Percentiles rank a stretch among this genome's conserved stretches.
phyloP scores from a whole-genome alignment of 495 filamentous ascomycete species.

The Clohesyomyces aquaticus region DNA sequence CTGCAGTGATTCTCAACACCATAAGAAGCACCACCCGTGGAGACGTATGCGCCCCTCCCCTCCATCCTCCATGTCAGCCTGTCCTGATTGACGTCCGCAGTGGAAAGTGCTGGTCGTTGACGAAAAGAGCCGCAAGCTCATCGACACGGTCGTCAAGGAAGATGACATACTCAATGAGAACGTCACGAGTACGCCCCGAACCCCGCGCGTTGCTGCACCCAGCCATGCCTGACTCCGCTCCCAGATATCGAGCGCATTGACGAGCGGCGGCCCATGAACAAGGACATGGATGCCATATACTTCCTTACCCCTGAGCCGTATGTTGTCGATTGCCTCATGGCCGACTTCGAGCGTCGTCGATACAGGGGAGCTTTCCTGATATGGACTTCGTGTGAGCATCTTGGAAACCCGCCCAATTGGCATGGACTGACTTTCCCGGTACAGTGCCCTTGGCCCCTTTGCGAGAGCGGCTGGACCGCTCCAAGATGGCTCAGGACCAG shows the following conservation, averaged over 20 bases:
- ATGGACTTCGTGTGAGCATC: slow-evolving; percentile 75
- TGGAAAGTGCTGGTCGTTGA: slow-evolving; percentile 97
- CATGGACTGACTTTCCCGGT: slow-evolving; percentile 8
- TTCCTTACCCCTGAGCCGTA: slow-evolving; percentile 80
- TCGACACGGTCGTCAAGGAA: slow-evolving; percentile 86
- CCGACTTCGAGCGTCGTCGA: slow-evolving; percentile 80
- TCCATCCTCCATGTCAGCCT: slow-evolving; percentile 17
- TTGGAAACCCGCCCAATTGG: neutral
- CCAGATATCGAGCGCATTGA: slow-evolving; percentile 92
- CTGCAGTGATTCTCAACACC: slow-evolving; percentile 61
- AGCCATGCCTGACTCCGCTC: slow-evolving; percentile 5
- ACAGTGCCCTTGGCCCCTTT: slow-evolving; percentile 60
- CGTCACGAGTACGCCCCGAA: slow-evolving; percentile 72
- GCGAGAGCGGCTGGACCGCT: slow-evolving; percentile 61
- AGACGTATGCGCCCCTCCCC: slow-evolving; percentile 55
- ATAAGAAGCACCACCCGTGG: slow-evolving; percentile 62
- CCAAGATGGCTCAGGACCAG: slow-evolving; percentile 65
- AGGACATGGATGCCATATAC: slow-evolving; percentile 91
- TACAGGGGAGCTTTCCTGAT: slow-evolving; percentile 76
- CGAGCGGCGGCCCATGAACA: slow-evolving; percentile 74
- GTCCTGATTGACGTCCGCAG: slow-evolving; percentile 55
- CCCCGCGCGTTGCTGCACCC: too few species aligned
- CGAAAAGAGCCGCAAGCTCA: slow-evolving; percentile 72
- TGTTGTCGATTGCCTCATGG: slow-evolving; percentile 89
- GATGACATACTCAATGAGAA: slow-evolving; percentile 95